phyloP scores from a whole-genome alignment of 345 rosid genomes.

The Raphanus raphanistrum region DNA sequence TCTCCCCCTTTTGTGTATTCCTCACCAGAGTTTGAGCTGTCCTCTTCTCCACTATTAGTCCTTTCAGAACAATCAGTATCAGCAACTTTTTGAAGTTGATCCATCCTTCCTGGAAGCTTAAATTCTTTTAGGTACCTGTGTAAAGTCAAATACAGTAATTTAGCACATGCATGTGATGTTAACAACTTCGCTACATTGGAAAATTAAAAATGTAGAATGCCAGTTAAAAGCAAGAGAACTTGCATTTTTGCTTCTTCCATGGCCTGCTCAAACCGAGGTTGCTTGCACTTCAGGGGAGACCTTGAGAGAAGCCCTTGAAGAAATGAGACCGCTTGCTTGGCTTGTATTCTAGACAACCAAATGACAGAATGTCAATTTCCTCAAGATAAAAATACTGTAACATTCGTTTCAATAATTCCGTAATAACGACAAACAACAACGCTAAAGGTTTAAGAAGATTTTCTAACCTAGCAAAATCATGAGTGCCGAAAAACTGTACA shows the following conservation, averaged over 20 bases:
- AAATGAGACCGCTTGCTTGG: conserved; percentile 84
- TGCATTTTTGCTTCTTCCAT: conserved; percentile 94
- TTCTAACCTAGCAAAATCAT: conserved; percentile 95
- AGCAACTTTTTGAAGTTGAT: conserved; percentile 58
- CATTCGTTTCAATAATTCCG: conserved; percentile 1
- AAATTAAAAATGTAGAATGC: conserved; percentile 5
- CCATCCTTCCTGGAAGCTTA: conserved; percentile 90
- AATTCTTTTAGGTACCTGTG: conserved; percentile 85
- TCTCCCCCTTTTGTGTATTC: conserved; percentile 52
- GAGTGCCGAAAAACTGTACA: conserved; percentile 97
- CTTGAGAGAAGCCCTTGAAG: conserved; percentile 90
- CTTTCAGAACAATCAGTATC: conserved; percentile 50
- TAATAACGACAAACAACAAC: neutral
- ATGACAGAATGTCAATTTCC: conserved; percentile 23
- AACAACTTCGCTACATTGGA: neutral
- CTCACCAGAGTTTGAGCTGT: conserved; percentile 58
- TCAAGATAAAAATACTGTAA: neutral
- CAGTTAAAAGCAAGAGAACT: conserved; percentile 35
- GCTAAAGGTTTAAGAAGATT: conserved; percentile 18
- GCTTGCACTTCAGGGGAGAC: conserved; percentile 87
- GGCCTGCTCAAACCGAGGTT: conserved; percentile 70
- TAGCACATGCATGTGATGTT: conserved; percentile 10
- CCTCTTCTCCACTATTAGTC: conserved; percentile 64
- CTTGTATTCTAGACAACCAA: conserved; percentile 66
- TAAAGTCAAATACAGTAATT: conserved; percentile 28